Evolutionary conservation across 164 flowering plant species (phyloP), one percentile per base, ranked within the genome.

Genomic region (Kingdonia uniflora): DNA sequence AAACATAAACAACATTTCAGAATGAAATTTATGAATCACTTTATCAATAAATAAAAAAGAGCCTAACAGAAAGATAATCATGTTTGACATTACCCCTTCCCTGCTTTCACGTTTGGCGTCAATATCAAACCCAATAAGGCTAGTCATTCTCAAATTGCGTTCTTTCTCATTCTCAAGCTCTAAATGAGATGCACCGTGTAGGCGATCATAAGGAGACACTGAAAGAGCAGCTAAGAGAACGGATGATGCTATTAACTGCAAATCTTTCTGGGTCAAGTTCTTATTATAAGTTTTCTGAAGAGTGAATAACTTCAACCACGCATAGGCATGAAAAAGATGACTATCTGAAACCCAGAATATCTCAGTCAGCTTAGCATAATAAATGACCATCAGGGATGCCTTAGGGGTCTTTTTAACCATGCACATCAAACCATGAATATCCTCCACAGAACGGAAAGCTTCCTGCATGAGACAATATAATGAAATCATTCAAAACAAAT

Each of bases 361-460:
- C 62, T 85, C 94, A 10, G 95, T 80, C 16, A 88, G 61, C 74
- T 92, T 88, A 11, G 91, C 89, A 74, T 88, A 88, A 56, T 82
- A 88, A 49, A 92, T 68, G 42, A 79, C 95, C 96, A 92, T 56
- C 74, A 82, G 57, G 29, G 98, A 85, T 16, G 98, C 29, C 64
- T 92, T 92, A 0, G 98, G 98, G 6, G 76, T 79, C 68, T 88
- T 87, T 75, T 92, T 92, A 42, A 92, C 98, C 84, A 92, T 74
- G 75, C 88, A 87, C 91, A 84, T 92, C 63, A 92, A 68, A 10
- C 96, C 96, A 70, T 85, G 76, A 29, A 92, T 82, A 69, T 92
- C 98, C 63, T 87, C 98, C 46, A 88, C 78, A 13, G 96, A 85
- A 35, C 95, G 86, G 64, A 92, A 92, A 39, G 98, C 96, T 74